A percentile compares a stretch with the other conserved stretches of the same genome.
phyloP scores from a whole-genome alignment of 176 grass and related monocot genomes.

The Panicum miliaceum region DNA sequence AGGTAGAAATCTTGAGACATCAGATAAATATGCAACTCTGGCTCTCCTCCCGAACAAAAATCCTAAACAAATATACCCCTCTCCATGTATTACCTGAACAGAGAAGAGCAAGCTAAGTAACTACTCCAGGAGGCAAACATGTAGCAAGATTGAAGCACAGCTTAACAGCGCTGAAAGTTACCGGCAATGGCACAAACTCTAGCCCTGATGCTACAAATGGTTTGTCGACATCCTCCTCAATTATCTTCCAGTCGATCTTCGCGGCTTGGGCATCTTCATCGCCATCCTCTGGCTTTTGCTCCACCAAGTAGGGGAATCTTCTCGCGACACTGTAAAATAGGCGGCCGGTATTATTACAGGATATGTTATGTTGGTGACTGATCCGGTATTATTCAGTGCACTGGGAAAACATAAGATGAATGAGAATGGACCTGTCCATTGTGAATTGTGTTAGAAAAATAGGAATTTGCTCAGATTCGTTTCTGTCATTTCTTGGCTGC shows the following conservation, averaged over 20 bases:
- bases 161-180: slow-evolving; percentile 15
- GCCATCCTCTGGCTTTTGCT: slow-evolving; percentile 60
- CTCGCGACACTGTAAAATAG: slow-evolving; percentile 48
- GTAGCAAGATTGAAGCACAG: neutral
- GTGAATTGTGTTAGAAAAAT: slow-evolving; percentile 85
- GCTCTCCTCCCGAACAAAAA: slow-evolving; percentile 79
- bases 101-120: neutral
- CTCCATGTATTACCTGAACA: slow-evolving; percentile 85
- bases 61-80: slow-evolving; percentile 82
- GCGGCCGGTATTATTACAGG: neutral
- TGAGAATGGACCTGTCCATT: slow-evolving; percentile 68
- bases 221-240: slow-evolving; percentile 61
- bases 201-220: slow-evolving; percentile 73
- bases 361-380: neutral
- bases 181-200: slow-evolving; percentile 84
- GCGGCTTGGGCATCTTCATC: slow-evolving; percentile 46
- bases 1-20: slow-evolving; percentile 85
- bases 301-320: slow-evolving; percentile 80
- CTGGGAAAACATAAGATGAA: neutral
- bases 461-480: slow-evolving; percentile 56
- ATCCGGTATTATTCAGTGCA: neutral
- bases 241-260: slow-evolving; percentile 78
- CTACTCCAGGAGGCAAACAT: neutral
- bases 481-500: slow-evolving; percentile 47
- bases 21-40: slow-evolving; percentile 83